phyloP scores from a whole-genome alignment of 2,329 filamentous ascomycete species.

The Orbilia javanica region DNA sequence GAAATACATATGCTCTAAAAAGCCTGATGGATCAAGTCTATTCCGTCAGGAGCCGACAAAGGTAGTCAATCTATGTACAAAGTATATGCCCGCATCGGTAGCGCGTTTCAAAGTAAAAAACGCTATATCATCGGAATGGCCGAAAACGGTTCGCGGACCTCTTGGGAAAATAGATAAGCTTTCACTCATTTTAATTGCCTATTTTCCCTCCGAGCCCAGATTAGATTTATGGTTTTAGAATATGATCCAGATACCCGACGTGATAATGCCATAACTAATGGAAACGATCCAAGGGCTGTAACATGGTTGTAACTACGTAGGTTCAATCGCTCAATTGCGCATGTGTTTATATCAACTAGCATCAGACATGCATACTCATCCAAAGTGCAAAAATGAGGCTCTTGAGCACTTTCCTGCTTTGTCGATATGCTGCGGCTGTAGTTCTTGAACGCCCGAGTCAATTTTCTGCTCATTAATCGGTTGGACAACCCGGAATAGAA shows the following conservation, averaged over 20 bases:
- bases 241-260: conserved; percentile 11
- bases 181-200: background rate
- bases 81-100: background rate
- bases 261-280: background rate
- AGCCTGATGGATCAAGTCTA: conserved; percentile 3
- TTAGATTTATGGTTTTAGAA: background rate
- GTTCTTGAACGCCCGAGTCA: no score
- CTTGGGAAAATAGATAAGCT: conserved; percentile 9
- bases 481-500: background rate
- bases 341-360: background rate
- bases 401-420: background rate
- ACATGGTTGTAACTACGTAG: background rate
- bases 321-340: conserved; percentile 13
- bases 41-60: conserved; percentile 2
- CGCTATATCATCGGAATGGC: background rate
- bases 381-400: conserved; percentile 2
- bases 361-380: background rate
- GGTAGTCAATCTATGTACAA: background rate
- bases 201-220: background rate
- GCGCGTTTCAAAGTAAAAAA: conserved; percentile 1
- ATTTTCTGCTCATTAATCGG: background rate
- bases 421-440: background rate
- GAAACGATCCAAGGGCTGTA: background rate
- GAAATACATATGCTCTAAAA: background rate
- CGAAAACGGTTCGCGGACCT: conserved; percentile 3